Conservation (phyloP, 345 rosid species). For the Eucalyptus victrix region DNA sequence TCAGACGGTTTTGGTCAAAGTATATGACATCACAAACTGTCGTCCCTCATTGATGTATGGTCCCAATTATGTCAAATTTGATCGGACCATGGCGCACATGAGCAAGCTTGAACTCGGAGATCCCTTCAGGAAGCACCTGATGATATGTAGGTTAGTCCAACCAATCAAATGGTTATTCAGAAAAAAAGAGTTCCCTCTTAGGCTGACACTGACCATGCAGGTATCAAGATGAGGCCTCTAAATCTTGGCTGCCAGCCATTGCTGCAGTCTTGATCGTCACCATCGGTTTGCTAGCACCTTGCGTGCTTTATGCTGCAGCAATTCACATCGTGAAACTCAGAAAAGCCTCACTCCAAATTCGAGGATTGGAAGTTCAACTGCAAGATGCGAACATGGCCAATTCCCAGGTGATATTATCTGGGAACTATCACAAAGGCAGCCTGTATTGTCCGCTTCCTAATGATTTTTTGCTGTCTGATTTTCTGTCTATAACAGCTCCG, state of each 20-base stretch:
- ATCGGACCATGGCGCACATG: not conserved
- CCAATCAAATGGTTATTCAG: not conserved
- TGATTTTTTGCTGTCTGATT: not conserved
- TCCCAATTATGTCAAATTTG: not conserved
- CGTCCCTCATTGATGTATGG: not conserved
- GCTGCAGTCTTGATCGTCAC: not conserved
- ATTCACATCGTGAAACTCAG: not conserved
- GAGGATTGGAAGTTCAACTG: not conserved
- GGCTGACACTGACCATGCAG: not conserved
- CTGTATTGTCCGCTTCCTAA: not conserved
- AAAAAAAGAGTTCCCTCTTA: not conserved
- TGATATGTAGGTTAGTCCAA: not conserved
- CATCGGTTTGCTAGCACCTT: not conserved
- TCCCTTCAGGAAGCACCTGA: not conserved
- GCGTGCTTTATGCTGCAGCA: not conserved
- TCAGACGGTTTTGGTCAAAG: not conserved
- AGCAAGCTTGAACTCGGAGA: not conserved
- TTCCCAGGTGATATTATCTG: not conserved
- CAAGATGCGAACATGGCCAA: not conserved
- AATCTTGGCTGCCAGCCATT: not conserved
- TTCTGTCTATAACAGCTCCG: not conserved
- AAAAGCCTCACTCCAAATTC: not conserved
- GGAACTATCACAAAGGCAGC: not conserved
- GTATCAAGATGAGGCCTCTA: not conserved
- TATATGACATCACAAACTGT: not conserved